Evolutionary conservation across 306 rosid genomes (phyloP).

Genomic region (Abrus precatorius): DNA sequence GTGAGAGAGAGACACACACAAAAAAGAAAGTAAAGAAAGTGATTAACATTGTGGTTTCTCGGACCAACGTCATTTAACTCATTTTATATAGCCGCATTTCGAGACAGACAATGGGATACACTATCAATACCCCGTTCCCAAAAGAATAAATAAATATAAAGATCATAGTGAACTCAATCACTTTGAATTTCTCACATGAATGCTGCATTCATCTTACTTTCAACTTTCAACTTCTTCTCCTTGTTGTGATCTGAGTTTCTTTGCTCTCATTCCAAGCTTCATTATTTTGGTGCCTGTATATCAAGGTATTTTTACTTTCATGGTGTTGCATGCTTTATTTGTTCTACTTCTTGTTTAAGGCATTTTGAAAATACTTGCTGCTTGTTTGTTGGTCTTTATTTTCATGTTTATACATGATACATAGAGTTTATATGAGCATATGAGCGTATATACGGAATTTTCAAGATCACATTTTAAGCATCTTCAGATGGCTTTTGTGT

Average conservation of each 20-base stretch:
- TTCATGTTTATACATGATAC: too few species aligned
- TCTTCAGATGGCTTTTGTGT: not conserved
- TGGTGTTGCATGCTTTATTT: constrained; percentile 11
- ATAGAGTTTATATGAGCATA: not conserved
- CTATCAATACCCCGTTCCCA: constrained; percentile 47
- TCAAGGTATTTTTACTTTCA: constrained; percentile 41
- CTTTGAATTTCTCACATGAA: constrained; percentile 6
- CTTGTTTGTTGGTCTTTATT: not conserved
- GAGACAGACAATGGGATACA: constrained; percentile 43
- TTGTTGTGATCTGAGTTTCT: not conserved
- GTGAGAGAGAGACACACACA: not conserved
- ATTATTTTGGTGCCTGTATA: not conserved
- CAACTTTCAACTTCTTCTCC: constrained; percentile 2
- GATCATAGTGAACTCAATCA: constrained; percentile 19
- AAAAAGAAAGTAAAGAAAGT: constrained; percentile 43
- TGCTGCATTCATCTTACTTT: not conserved
- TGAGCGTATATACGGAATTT: not conserved
- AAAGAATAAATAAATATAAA: not conserved
- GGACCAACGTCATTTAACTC: constrained; percentile 46
- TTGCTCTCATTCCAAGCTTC: not conserved
- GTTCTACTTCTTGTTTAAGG: not conserved
- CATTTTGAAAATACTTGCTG: not conserved
- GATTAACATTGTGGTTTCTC: constrained; percentile 49
- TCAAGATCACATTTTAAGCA: constrained; percentile 4
- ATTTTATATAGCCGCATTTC: constrained; percentile 46